phyloP scores from a whole-genome alignment of 257 asterid species.

The Euphrasia confusa region DNA sequence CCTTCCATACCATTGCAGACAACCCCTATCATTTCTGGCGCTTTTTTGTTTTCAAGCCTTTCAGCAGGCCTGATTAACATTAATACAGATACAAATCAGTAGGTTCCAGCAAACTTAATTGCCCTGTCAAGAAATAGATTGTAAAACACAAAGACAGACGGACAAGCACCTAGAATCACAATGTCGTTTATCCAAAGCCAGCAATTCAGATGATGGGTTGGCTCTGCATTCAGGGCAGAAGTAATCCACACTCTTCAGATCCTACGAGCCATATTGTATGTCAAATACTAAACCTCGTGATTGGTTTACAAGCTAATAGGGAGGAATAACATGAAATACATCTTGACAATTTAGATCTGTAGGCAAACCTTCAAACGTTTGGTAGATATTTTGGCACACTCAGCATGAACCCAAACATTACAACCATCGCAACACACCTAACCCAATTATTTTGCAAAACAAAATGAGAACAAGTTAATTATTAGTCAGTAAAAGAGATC shows the following conservation, averaged over 20 bases:
- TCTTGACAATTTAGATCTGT: conserved; percentile 21
- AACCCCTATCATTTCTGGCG: conserved; percentile 59
- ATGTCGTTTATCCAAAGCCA: conserved; percentile 33
- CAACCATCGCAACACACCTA: conserved; percentile 95
- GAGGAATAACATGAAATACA: conserved; percentile 20
- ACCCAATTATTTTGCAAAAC: conserved; percentile 24
- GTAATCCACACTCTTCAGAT: conserved; percentile 50
- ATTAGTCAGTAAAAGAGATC: conserved; percentile 4
- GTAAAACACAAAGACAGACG: conserved; percentile 17
- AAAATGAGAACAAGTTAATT: conserved; percentile 7
- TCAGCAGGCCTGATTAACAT: conserved; percentile 46
- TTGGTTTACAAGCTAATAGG: conserved; percentile 18
- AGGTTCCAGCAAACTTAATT: conserved; percentile 2
- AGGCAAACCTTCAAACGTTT: conserved; percentile 56
- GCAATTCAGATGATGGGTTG: conserved; percentile 33
- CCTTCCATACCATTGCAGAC: conserved; percentile 80
- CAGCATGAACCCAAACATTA: conserved; percentile 94
- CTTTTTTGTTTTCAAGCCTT: conserved; percentile 34
- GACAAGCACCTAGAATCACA: conserved; percentile 43
- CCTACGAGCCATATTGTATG: conserved; percentile 38
- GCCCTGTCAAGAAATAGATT: conserved; percentile 6
- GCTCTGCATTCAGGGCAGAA: conserved; percentile 83
- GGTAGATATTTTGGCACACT: conserved; percentile 65
- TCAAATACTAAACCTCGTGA: conserved; percentile 26
- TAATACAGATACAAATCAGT: conserved; percentile 23